These are phyloP conservation scores for Starmerella vaccinii DNA, from an alignment of 805 yeast species.

Conservation along the genomic window DNA sequence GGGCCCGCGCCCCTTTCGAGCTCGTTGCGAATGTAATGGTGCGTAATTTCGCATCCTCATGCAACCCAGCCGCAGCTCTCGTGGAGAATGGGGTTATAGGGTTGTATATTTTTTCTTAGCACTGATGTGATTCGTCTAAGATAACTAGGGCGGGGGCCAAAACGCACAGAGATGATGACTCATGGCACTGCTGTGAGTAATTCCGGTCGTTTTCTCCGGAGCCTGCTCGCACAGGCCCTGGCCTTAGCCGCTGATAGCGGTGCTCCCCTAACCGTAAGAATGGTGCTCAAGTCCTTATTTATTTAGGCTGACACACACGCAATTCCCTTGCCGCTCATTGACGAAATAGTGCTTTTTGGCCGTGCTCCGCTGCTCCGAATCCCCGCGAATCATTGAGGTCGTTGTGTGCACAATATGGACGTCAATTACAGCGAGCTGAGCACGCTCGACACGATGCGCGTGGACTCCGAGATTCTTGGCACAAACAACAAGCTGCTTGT, in stretches of 20 bases:
- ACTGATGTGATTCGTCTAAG: background rate
- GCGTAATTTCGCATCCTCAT: background rate
- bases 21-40: background rate
- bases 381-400: background rate
- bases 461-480: constrained; percentile 38
- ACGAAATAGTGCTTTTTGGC: background rate
- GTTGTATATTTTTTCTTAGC: background rate
- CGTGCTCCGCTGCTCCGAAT: background rate
- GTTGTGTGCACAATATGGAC: constrained; percentile 21
- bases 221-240: background rate
- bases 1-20: background rate
- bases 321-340: background rate
- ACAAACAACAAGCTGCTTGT: constrained; percentile 41
- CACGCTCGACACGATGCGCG: constrained; percentile 32
- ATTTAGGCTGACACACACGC: constrained; percentile 2
- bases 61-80: background rate
- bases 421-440: constrained; percentile 28
- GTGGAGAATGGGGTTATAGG: background rate
- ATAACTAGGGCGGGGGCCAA: background rate
- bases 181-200: background rate
- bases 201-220: background rate
- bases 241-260: background rate
- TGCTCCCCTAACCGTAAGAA: background rate
- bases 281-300: background rate
- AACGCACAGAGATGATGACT: background rate